Evolutionary conservation across 1,284 basidiomycete genomes (phyloP), one percentile per base, ranked within the genome.

Genomic region (Veloporphyrellus conicus): DNA sequence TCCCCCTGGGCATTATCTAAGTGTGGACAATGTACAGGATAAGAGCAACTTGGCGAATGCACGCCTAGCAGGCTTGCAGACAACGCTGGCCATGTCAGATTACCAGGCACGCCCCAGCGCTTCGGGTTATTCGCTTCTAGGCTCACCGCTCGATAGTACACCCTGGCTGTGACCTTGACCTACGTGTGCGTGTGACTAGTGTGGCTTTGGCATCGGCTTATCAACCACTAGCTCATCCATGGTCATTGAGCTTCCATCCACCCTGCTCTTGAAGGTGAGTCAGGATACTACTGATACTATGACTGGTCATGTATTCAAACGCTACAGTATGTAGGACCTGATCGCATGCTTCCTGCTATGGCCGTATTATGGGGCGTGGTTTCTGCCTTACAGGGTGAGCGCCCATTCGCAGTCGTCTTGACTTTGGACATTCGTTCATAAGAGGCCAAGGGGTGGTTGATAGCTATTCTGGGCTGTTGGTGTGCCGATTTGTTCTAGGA

Each of bases 401-500:
- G 20, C 3, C n/a, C 18, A 6, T 29, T n/a, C 14, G 19, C 4
- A 12, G 4, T 33, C 29, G 11, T 28, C 4, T 33, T 20, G 40
- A 28, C 19, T 32, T 31, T 16, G 12, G 29, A 45, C n/a, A 61
- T 16, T 34, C 37, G 16, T 32, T 52, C 5, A 53, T 40, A 3
- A 5, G 20, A 28, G 34, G 3, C 12, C 7, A 52, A 81, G 81
- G 84, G 9, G 57, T 77, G 6, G 78, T 85, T 3, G 68, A 62
- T 20, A 71, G 61, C 22, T 82, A 82, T 53, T 51, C 63, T 2
- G 78, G 78, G 8, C 69, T 87, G 0, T 67, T 84, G 10, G 75
- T 70, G 2, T 78, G 77, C 39, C 75, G 84, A 2, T 82, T 86
- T 65, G 82, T 85, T 63, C 67, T 86, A 14, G 84, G 84, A 6